phyloP scores from a whole-genome alignment of 495 filamentous ascomycete species.

The Amphirosellinia nigrospora region DNA sequence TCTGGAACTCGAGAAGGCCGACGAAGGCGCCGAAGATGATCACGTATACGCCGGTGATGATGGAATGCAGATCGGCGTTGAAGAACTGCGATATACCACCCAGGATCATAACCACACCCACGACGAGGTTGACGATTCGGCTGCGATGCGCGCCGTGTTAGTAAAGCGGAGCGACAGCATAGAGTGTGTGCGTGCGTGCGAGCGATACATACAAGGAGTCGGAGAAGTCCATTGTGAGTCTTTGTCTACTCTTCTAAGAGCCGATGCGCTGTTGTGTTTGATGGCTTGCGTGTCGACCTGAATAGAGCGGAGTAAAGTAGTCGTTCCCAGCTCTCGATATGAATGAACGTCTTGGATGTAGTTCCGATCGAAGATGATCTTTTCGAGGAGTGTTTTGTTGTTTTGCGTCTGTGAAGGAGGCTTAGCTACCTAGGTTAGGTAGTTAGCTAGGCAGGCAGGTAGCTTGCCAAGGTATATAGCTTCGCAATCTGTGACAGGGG shows the following conservation, averaged over 20 bases:
- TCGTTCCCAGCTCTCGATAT: not conserved
- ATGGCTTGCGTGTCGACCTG: not conserved
- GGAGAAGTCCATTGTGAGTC: conserved; percentile 51
- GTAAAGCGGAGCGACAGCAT: conserved; percentile 11
- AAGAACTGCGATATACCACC: conserved; percentile 93
- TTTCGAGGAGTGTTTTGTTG: not conserved
- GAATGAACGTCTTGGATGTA: not conserved
- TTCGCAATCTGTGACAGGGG: conserved; percentile 18
- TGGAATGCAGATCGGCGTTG: conserved; percentile 61
- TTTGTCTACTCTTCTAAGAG: not conserved
- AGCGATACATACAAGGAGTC: conserved; percentile 50
- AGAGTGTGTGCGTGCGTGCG: not conserved
- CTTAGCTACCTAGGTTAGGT: conserved; percentile 1
- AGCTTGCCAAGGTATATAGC: conserved; percentile 7
- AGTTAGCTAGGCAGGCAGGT: not conserved
- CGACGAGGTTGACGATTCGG: conserved; percentile 90
- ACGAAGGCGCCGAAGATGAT: conserved; percentile 84
- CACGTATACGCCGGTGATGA: conserved; percentile 84
- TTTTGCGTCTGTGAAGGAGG: conserved; percentile 4
- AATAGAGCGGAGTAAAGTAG: not conserved
- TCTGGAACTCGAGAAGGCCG: conserved; percentile 85
- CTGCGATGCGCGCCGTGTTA: conserved; percentile 52
- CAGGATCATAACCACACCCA: conserved; percentile 85
- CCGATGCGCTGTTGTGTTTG: not conserved
- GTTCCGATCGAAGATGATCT: not conserved